Percentiles rank a stretch among this genome's conserved stretches.
Evolutionary conservation across 768 basidiomycete genomes (phyloP).

Genomic region (Tylopilus balloui): DNA sequence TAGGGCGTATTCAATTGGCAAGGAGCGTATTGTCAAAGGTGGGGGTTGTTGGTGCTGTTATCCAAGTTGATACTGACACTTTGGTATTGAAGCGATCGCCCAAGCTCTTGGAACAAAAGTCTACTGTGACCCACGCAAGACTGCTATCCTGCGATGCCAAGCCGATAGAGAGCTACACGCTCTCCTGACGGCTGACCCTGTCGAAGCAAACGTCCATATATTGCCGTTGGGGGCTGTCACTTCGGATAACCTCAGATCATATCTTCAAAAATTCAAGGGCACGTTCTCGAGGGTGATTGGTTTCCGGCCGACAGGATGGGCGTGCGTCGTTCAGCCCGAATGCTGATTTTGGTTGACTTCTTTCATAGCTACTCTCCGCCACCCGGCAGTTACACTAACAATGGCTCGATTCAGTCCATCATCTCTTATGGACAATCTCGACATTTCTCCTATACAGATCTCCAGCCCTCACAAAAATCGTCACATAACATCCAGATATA

Average conservation of each 20-base stretch:
- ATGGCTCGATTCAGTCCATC: constrained; percentile 65
- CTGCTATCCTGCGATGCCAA: constrained; percentile 78
- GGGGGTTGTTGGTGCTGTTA: neutral
- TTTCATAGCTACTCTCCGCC: constrained; percentile 58
- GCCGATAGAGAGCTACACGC: constrained; percentile 76
- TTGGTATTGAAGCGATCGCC: constrained; percentile 64
- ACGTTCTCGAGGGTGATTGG: constrained; percentile 70
- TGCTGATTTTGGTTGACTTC: constrained; percentile 1
- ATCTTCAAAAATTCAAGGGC: constrained; percentile 70
- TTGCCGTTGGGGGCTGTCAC: constrained; percentile 74
- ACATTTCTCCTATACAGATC: constrained; percentile 64
- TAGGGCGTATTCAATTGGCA: constrained; percentile 96
- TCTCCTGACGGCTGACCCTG: constrained; percentile 72
- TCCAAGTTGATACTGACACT: neutral
- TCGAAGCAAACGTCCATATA: constrained; percentile 77
- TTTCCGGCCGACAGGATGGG: constrained; percentile 95
- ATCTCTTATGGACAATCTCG: constrained; percentile 62
- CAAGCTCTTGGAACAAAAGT: constrained; percentile 75
- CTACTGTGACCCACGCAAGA: constrained; percentile 85
- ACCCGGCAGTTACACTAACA: constrained; percentile 53
- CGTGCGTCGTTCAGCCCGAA: constrained; percentile 45
- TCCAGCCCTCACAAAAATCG: constrained; percentile 68
- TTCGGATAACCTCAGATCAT: constrained; percentile 71
- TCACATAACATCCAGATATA: constrained; percentile 66
- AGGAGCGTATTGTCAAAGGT: constrained; percentile 98